Conservation (phyloP, 306 rosid genomes). For the Vicia faba region DNA sequence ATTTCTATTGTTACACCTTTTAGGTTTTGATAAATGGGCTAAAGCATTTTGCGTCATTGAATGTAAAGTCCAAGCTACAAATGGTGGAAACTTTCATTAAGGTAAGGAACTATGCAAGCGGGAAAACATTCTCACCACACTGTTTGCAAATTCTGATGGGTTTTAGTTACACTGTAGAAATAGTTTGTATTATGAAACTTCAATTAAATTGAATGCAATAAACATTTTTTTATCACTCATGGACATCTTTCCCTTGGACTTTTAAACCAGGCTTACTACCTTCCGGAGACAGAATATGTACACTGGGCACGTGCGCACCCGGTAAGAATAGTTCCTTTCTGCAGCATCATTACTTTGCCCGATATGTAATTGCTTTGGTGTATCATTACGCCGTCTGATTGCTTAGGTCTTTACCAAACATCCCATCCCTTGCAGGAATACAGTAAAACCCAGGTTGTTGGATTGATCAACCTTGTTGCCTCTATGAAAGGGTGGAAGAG, state of each 20-base stretch:
- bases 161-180: conserved; percentile 21
- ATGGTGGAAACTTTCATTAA: conserved; percentile 88
- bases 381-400: conserved; percentile 16
- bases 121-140: conserved; percentile 17
- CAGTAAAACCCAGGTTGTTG: conserved; percentile 76
- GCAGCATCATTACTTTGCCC: background rate
- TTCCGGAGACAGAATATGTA: conserved; percentile 92
- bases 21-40: conserved; percentile 98
- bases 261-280: conserved; percentile 85
- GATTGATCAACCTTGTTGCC: conserved; percentile 92
- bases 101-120: conserved; percentile 51
- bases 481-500: conserved; percentile 98
- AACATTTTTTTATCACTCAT: conserved; percentile 10
- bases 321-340: conserved; percentile 51
- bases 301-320: conserved; percentile 95
- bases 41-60: conserved; percentile 75
- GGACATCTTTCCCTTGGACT: conserved; percentile 36
- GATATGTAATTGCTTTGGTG: background rate
- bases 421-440: conserved; percentile 69
- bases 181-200: conserved; percentile 28
- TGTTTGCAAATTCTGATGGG: conserved; percentile 8
- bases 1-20: conserved; percentile 37
- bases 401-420: conserved; percentile 32
- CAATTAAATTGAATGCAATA: conserved; percentile 19
- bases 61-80: conserved; percentile 83